Base-by-base conservation (phyloP, 768 basidiomycete species). In the Kwoniella pini region DNA sequence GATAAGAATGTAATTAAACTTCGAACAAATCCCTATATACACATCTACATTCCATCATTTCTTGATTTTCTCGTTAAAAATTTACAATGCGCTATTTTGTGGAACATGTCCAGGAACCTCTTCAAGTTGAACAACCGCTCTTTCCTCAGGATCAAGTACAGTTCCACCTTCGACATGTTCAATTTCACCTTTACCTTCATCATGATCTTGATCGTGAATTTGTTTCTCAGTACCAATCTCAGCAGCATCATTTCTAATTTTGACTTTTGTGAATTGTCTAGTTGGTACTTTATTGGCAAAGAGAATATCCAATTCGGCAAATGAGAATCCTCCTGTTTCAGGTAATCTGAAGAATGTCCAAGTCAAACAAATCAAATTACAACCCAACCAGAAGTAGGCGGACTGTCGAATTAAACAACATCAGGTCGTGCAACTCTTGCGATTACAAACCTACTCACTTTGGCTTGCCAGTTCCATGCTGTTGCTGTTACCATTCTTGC, bases 251-350 rank as follows among this genome's bases (percentile, higher is more conserved):
- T 56, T 15, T 13, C 26, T 42, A 46, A 55, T 54, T 19, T 50
- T 51, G 49, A 63, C 55, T 10, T 45, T 59, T 12, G 61, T 60
- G 57, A 72, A 76, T 55, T 68, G 63, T 38, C 74, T 36, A 0
- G 74, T 66, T 3, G 72, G 57, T 1, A 72, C 56, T 17, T 57
- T 54, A 24, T 67, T 63, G 10, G 60, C 65, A 56, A 76, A 76
- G 21, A 76, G 42, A 19, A 72, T 57, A 38, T 76, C 74, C 30
- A 76, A 57, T 28, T 76, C 72, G 7, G 61, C 63, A 56, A 63
- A 72, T 1, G 56, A 45, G 28, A 53, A 54, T 13, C 62, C 62
- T 22, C 55, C 55, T 10, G 65, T 55, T 43, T 70, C 68, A 26
- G 68, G 68, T 5, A 63, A 46, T 42, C 68, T 39, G 63, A 70